Conservation (phyloP, 2,329 filamentous ascomycete genomes). For the Clonostachys rhizophaga region DNA sequence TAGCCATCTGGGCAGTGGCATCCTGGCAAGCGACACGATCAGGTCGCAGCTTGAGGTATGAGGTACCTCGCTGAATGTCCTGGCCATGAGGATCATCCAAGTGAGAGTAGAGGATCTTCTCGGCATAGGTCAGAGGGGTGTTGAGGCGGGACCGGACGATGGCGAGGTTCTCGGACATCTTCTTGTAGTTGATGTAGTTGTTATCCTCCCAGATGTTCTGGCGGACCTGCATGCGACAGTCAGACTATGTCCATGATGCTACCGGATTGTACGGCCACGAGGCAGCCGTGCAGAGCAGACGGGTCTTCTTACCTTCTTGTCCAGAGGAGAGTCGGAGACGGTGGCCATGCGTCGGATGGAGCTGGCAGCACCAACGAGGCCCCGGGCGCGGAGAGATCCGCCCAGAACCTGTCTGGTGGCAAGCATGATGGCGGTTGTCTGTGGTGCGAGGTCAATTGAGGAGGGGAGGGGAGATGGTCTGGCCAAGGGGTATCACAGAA, state of each 20-base stretch:
- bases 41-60: slow-evolving; percentile 93
- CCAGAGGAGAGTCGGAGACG: slow-evolving; percentile 78
- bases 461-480: slow-evolving; percentile 7
- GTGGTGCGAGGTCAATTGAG: slow-evolving; percentile 4
- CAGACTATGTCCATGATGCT: not conserved
- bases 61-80: slow-evolving; percentile 92
- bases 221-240: slow-evolving; percentile 51
- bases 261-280: not conserved
- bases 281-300: not conserved
- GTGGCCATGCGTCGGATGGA: slow-evolving; percentile 75
- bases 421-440: slow-evolving; percentile 49
- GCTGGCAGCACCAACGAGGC: slow-evolving; percentile 49
- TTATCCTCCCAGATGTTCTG: slow-evolving; percentile 96
- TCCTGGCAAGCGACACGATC: slow-evolving; percentile 99
- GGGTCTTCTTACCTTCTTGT: slow-evolving; percentile 66
- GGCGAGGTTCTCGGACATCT: slow-evolving; percentile 96
- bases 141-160: slow-evolving; percentile 88
- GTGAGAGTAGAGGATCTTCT: slow-evolving; percentile 99
- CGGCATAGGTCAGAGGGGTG: slow-evolving; percentile 87
- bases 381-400: slow-evolving; percentile 58
- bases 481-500: slow-evolving; percentile 10
- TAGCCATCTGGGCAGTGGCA: slow-evolving; percentile 99
- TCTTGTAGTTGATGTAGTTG: slow-evolving; percentile 99
- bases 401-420: slow-evolving; percentile 68
- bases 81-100: slow-evolving; percentile 94